Conservation (phyloP, 805 yeast genomes). For the Blastobotrys peoriensis region DNA sequence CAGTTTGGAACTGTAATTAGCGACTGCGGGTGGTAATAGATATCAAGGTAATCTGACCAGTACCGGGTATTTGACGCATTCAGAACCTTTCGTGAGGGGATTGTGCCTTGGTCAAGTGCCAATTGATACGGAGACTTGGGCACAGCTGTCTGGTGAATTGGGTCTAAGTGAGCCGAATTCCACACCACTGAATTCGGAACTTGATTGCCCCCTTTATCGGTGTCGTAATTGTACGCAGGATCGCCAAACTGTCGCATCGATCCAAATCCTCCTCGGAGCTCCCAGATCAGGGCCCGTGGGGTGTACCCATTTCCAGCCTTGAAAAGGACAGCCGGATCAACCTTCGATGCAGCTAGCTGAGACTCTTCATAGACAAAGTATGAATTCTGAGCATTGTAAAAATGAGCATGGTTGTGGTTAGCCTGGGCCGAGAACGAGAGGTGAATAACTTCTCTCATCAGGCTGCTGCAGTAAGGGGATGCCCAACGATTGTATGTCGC, state of each 20-base stretch:
- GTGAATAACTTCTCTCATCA: slow-evolving; percentile 70
- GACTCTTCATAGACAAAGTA: slow-evolving; percentile 46
- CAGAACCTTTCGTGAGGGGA: slow-evolving; percentile 26
- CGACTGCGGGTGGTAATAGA: slow-evolving; percentile 58
- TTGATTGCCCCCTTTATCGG: slow-evolving; percentile 6
- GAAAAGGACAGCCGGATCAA: slow-evolving; percentile 45
- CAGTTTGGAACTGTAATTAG: slow-evolving; percentile 53
- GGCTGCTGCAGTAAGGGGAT: not conserved
- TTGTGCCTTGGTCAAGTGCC: slow-evolving; percentile 47
- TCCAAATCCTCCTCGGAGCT: slow-evolving; percentile 71
- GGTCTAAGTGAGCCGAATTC: slow-evolving; percentile 6
- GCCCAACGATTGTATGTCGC: not conserved
- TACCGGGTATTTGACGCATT: slow-evolving; percentile 41
- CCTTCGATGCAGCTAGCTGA: slow-evolving; percentile 22
- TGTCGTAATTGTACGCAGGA: slow-evolving; percentile 4
- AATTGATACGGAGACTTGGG: slow-evolving; percentile 56
- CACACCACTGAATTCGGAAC: slow-evolving; percentile 6
- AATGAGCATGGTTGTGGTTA: slow-evolving; percentile 72
- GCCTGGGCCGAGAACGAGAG: slow-evolving; percentile 67
- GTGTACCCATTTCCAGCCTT: slow-evolving; percentile 50
- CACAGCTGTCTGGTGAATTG: slow-evolving; percentile 34
- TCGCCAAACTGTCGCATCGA: slow-evolving; percentile 34
- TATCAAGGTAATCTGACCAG: slow-evolving; percentile 77
- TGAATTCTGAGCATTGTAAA: slow-evolving; percentile 72
- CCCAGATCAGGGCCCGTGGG: slow-evolving; percentile 85